Base-by-base conservation (phyloP, 2,329 filamentous ascomycete species). In the Hymenoscyphus albidus region DNA sequence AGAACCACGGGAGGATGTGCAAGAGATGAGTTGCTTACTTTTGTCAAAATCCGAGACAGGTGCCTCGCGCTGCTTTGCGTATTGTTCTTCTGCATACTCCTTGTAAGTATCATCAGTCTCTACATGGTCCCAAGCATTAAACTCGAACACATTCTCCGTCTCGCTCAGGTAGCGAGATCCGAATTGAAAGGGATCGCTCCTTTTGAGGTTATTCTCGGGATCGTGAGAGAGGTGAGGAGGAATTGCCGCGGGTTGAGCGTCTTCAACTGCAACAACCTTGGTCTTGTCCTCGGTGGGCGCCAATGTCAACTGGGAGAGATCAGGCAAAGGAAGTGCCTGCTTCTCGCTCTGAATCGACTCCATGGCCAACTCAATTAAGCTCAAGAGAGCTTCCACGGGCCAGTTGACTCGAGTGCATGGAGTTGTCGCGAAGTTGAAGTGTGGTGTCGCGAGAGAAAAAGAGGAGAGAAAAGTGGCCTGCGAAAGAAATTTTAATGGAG, bases 71-170 rank as follows among this genome's bases (percentile, higher is more conserved):
- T 99, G 95, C 79, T 89, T 90, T 58, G 86, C 85, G 75, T 91
- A 94, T 79, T 98, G 95, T 74, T 88, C 80, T 78, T 93, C 87
- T 66, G 93, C 89, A 77, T 95, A 97, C 74, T 90, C 86, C 74
- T 89, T 88, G 82, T 97, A 98, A 51, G 88, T 84, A 71, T 92
- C 87, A 79, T 98, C 94, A 76, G 93, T 93, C 78, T 94, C 89
- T 75, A 98, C 95, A 76, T 99, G 94, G 77, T 99, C 95, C 95
- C 95, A 99, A 44, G 95, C 95, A 78, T 99, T 99, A 85, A 95
- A 97, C 77, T 96, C 90, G 79, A 94, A 99, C 73, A 96, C 91
- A 76, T 98, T 85, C 79, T 97, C 93, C 74, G 88, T 86, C 76
- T 94, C 84, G 73, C 90, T 87, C 61, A 99, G 86, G 74, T 85